Evolutionary conservation across 768 basidiomycete species (phyloP).

Genomic region (Hypsizygus marmoreus): DNA sequence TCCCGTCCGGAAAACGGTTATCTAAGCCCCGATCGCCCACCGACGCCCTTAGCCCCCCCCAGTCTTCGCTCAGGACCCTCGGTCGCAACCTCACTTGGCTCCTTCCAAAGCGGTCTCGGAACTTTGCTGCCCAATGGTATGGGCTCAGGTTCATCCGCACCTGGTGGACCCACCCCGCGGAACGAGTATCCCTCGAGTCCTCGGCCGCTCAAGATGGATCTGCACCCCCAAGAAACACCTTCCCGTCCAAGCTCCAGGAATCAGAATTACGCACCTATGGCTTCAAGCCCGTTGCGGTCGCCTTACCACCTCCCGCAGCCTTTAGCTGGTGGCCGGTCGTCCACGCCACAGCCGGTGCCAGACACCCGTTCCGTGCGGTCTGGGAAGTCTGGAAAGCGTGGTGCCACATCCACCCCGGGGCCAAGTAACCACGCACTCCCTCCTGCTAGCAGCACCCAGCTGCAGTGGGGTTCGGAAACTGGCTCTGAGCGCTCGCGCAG

Average conservation of each 20-base stretch:
- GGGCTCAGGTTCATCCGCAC: too few species aligned
- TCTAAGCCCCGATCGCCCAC: conserved; percentile 12
- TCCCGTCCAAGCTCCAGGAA: conserved; percentile 7
- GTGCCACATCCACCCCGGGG: too few species aligned
- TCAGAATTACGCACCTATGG: conserved; percentile 2
- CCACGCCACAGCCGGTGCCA: too few species aligned
- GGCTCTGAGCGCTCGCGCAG: too few species aligned
- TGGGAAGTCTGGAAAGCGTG: too few species aligned
- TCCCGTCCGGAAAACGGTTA: conserved; percentile 8
- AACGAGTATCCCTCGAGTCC: neutral
- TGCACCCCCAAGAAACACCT: neutral
- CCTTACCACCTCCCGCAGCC: too few species aligned
- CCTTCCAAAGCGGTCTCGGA: neutral
- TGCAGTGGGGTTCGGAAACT: too few species aligned
- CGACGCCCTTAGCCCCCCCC: conserved; percentile 2
- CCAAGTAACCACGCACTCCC: too few species aligned
- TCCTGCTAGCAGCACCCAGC: too few species aligned
- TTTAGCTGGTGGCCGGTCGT: too few species aligned
- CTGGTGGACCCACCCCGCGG: neutral
- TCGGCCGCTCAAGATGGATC: neutral
- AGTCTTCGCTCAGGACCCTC: conserved; percentile 9
- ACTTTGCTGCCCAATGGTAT: neutral
- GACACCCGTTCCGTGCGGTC: too few species aligned
- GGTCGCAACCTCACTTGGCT: neutral
- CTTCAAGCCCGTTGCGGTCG: too few species aligned